Conservation (phyloP, 2,329 filamentous ascomycete genomes). For the Ascochyta fabae region DNA sequence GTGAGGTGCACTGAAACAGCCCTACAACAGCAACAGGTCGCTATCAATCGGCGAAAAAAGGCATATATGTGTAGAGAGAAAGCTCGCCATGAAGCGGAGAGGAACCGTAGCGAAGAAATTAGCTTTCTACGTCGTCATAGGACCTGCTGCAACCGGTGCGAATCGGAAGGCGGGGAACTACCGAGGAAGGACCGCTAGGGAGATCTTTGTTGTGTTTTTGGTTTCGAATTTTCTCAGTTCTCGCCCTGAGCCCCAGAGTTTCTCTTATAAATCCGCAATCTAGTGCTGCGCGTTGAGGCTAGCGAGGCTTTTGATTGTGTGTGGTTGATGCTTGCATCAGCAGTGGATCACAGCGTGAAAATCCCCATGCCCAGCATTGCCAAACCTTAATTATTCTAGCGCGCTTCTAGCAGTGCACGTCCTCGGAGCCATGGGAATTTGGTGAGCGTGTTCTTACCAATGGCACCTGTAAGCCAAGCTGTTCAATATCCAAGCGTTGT, state of each 20-base stretch:
- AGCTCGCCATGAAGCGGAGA: slow-evolving; percentile 27
- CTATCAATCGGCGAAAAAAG: slow-evolving; percentile 37
- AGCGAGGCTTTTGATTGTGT: slow-evolving; percentile 30
- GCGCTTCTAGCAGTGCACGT: slow-evolving; percentile 10
- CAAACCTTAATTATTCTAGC: slow-evolving; percentile 19
- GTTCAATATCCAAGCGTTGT: neutral
- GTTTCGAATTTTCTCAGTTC: slow-evolving; percentile 25
- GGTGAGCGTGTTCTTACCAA: slow-evolving; percentile 10
- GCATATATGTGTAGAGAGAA: slow-evolving; percentile 30
- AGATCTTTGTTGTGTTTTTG: slow-evolving; percentile 25
- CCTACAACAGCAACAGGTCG: slow-evolving; percentile 29
- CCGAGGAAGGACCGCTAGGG: slow-evolving; percentile 39
- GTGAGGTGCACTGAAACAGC: slow-evolving; percentile 22
- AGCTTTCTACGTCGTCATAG: slow-evolving; percentile 44
- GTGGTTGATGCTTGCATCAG: slow-evolving; percentile 34
- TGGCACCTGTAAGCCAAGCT: neutral
- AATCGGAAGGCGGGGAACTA: slow-evolving; percentile 44
- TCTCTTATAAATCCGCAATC: slow-evolving; percentile 34
- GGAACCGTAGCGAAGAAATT: slow-evolving; percentile 27
- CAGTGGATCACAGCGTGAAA: slow-evolving; percentile 27
- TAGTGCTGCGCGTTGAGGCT: slow-evolving; percentile 28
- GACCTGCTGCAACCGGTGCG: slow-evolving; percentile 32
- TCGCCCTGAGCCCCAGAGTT: slow-evolving; percentile 26
- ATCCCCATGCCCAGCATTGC: slow-evolving; percentile 23
- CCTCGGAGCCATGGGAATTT: slow-evolving; percentile 6